Evolutionary conservation across 805 yeast genomes (phyloP).

Genomic region (Saturnispora gosingensis): DNA sequence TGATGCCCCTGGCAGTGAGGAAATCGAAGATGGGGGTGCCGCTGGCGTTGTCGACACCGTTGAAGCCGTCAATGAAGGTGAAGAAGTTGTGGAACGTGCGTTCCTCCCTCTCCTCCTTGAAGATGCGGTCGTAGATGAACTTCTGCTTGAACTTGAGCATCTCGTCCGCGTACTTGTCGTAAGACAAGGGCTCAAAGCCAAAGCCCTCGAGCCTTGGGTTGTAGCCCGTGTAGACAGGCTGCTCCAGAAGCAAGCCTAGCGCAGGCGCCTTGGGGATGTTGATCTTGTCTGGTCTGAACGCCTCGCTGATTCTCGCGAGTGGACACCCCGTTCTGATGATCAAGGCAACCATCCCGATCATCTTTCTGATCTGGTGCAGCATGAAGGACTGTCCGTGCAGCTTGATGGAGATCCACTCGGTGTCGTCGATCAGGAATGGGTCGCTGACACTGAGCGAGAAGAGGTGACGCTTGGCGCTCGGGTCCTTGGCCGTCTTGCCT

Average conservation of each 20-base stretch:
- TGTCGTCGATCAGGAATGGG: slow-evolving; percentile 84
- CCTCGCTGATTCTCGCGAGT: slow-evolving; percentile 58
- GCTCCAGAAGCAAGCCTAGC: slow-evolving; percentile 78
- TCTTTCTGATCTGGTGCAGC: slow-evolving; percentile 96
- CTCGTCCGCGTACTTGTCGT: slow-evolving; percentile 51
- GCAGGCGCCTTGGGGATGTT: slow-evolving; percentile 98
- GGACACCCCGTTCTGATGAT: slow-evolving; percentile 85
- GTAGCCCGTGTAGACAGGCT: slow-evolving; percentile 84
- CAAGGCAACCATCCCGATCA: slow-evolving; percentile 92
- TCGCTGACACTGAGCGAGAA: slow-evolving; percentile 69
- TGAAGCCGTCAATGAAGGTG: slow-evolving; percentile 78
- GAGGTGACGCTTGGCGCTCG: slow-evolving; percentile 80
- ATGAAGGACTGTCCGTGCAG: slow-evolving; percentile 97
- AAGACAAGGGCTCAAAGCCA: slow-evolving; percentile 71
- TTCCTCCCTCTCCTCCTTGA: slow-evolving; percentile 80
- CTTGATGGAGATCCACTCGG: slow-evolving; percentile 94
- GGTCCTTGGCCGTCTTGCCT: slow-evolving; percentile 64
- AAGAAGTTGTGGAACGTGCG: slow-evolving; percentile 86
- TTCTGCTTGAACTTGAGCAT: slow-evolving; percentile 84
- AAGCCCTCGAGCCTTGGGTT: slow-evolving; percentile 60
- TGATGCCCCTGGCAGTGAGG: slow-evolving; percentile 38
- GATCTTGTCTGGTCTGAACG: slow-evolving; percentile 64
- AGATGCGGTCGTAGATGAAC: slow-evolving; percentile 85
- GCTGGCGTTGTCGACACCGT: slow-evolving; percentile 36
- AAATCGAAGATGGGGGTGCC: slow-evolving; percentile 58